Evolutionary conservation across 1,139 yeast species (phyloP).

Genomic region (Hyphopichia buzzinii): DNA sequence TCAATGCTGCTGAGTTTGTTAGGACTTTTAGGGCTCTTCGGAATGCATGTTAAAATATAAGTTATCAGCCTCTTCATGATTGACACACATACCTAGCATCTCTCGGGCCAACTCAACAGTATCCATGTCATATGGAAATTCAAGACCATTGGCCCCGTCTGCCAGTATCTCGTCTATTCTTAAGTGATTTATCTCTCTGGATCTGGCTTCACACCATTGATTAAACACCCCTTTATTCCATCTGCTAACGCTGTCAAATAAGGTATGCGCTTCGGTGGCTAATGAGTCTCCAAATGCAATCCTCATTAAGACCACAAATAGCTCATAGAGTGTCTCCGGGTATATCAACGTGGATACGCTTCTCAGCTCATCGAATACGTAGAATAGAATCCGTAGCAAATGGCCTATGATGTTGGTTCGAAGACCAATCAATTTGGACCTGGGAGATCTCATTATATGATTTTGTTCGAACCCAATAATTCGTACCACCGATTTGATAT

Average conservation of each 20-base stretch:
- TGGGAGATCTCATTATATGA: constrained; percentile 43
- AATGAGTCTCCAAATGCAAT: constrained; percentile 55
- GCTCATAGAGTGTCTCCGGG: constrained; percentile 45
- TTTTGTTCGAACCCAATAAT: constrained; percentile 55
- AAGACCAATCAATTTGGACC: constrained; percentile 39
- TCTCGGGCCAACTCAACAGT: constrained; percentile 71
- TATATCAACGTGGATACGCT: constrained; percentile 34
- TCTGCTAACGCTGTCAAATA: constrained; percentile 26
- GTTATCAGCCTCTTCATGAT: constrained; percentile 79
- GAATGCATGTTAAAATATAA: constrained; percentile 64
- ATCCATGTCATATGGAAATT: constrained; percentile 59
- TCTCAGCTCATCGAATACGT: constrained; percentile 30
- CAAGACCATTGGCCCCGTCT: constrained; percentile 55
- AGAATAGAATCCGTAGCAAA: constrained; percentile 30
- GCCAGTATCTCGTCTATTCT: background rate
- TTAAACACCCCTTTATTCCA: constrained; percentile 36
- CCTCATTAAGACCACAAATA: constrained; percentile 52
- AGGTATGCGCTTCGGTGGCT: constrained; percentile 31
- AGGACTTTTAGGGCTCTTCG: constrained; percentile 17
- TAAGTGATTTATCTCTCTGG: constrained; percentile 40
- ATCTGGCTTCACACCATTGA: constrained; percentile 38
- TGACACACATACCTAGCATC: constrained; percentile 64
- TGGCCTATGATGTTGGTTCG: constrained; percentile 45
- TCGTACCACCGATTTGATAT: constrained; percentile 44
- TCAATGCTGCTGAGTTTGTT: background rate